Evolutionary conservation across 2,329 filamentous ascomycete genomes (phyloP).

Genomic region (Botrytis sinoallii): DNA sequence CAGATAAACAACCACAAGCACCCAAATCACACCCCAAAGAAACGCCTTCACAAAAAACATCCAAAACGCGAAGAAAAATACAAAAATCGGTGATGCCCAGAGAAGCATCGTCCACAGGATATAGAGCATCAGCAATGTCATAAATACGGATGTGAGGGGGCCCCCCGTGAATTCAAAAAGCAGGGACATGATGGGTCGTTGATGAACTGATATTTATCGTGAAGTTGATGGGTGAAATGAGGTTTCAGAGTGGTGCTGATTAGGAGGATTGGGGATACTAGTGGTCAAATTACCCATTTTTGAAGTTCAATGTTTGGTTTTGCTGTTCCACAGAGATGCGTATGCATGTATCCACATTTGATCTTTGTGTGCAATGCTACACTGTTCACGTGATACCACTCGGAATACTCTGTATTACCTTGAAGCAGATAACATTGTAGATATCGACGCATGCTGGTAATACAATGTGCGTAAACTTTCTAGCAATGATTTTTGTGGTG

Average conservation of each 20-base stretch:
- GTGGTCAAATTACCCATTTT: too few relatives aligned
- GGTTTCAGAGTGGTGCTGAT: not conserved
- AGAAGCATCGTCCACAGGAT: not conserved
- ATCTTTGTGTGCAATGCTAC: not conserved
- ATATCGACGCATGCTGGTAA: not conserved
- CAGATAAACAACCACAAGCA: not conserved
- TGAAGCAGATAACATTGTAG: not conserved
- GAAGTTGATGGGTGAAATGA: too few relatives aligned
- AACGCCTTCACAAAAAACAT: not conserved
- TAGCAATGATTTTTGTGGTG: accelerated
- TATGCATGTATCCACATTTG: not conserved
- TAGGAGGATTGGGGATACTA: too few relatives aligned
- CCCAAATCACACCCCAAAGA: not conserved
- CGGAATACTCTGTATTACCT: accelerated
- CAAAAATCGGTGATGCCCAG: not conserved
- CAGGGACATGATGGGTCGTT: too few relatives aligned
- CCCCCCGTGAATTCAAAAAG: too few relatives aligned
- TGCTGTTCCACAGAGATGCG: not conserved
- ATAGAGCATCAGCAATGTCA: not conserved
- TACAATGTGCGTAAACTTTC: not conserved
- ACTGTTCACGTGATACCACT: not conserved
- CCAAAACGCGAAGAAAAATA: too few relatives aligned
- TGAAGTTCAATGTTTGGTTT: too few relatives aligned
- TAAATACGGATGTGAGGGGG: not conserved
- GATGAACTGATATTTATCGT: too few relatives aligned